Evolutionary conservation across 2,329 filamentous ascomycete species (phyloP), one percentile per base, ranked within the genome.

Genomic region (Fusarium sp.): DNA sequence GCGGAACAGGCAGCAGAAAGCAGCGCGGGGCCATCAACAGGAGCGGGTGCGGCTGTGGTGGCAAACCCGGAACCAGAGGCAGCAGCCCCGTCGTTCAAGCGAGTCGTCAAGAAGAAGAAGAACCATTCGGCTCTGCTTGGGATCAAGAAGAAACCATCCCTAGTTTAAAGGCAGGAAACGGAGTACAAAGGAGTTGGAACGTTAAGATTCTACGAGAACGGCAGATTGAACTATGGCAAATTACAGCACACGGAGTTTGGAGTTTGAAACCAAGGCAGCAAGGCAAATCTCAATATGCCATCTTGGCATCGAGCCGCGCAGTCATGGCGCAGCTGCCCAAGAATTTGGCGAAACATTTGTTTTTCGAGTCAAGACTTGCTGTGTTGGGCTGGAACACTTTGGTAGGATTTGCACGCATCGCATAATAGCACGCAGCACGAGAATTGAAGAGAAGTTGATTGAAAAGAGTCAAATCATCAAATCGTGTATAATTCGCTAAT

Each of bases 91-190:
- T 90, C 90, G 0, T 97, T 96, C 79, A 93, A 93, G 81, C 87
- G 93, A 69, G 89, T 91, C 49, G 87, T 92, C 57, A 98, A 97
- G 85, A 92, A 94, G 84, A 98, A 98, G 85, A 97, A 96, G 83
- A 91, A 96, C 67, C 89, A 93, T 66, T 86, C 91, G 1, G 91
- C 92, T 16, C 85, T 92, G 24, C 82, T 98, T 57, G 95, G 95
- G 1, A 95, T 98, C 77, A 98, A 98, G 86, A 96, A 94, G 87
- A 96, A 95, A 83, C 85, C 88, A 17, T 85, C 88, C 1, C 78
- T 92, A 20, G 87, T 90, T 6, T 91, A 79, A 72, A 11, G 79
- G 46, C 12, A 14, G 12, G n/a, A 44, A 22, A 22, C 24, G 20
- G 31, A 22, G 27, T 14, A 38, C 14, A 5, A 12, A 8, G 20